Percentiles rank a stretch among this genome's conserved stretches.
phyloP scores from a whole-genome alignment of 2,329 filamentous ascomycete species.

The Sphaerulina vaccinii region DNA sequence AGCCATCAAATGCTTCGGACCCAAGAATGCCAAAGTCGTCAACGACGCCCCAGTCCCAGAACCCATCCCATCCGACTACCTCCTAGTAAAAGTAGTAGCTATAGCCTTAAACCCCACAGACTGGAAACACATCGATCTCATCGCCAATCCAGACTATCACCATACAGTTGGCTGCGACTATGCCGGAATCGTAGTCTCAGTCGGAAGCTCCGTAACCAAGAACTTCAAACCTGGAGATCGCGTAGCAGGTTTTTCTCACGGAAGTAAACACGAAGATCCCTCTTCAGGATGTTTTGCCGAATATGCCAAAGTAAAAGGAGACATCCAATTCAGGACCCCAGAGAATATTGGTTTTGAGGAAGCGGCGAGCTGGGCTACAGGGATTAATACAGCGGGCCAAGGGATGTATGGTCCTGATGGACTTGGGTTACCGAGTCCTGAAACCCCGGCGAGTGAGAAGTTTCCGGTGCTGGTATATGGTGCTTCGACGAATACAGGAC shows the following conservation, averaged over 20 bases:
- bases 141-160: conserved; percentile 35
- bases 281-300: conserved; percentile 53
- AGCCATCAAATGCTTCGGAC: conserved; percentile 24
- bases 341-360: conserved; percentile 51
- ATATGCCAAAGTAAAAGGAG: conserved; percentile 52
- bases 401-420: conserved; percentile 39
- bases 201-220: conserved; percentile 50
- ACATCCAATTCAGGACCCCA: conserved; percentile 48
- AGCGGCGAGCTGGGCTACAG: conserved; percentile 53
- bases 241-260: conserved; percentile 51
- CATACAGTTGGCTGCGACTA: conserved; percentile 54
- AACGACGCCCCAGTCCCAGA: conserved; percentile 16
- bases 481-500: conserved; percentile 50
- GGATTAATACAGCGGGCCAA: conserved; percentile 52
- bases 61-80: conserved; percentile 12
- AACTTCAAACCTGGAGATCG: conserved; percentile 50
- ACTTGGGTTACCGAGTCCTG: conserved; percentile 13
- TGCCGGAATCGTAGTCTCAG: conserved; percentile 51
- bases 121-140: conserved; percentile 49
- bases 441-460: not conserved
- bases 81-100: conserved; percentile 51
- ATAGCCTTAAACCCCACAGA: conserved; percentile 47
- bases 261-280: conserved; percentile 35
- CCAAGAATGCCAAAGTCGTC: conserved; percentile 16
- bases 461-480: conserved; percentile 26